Percentiles rank a stretch among this genome's conserved stretches.
phyloP scores from a whole-genome alignment of 495 filamentous ascomycete genomes.

The Penicillium subrubescens region DNA sequence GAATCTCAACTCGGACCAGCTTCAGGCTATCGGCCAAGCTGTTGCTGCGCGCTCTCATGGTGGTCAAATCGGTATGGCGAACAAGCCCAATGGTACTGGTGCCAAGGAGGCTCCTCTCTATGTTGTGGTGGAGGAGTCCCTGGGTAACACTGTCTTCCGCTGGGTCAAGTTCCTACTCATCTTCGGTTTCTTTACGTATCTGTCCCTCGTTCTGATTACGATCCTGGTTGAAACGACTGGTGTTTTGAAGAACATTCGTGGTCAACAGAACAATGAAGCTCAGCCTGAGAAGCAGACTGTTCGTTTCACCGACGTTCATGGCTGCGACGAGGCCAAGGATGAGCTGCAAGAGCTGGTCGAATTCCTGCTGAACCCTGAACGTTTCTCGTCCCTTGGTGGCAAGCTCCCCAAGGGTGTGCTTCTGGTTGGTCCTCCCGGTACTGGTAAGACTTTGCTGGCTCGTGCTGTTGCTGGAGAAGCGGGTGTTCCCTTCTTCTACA shows the following conservation, averaged over 20 bases:
- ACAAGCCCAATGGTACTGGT: slow-evolving; percentile 57
- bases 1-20: slow-evolving; percentile 59
- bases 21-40: slow-evolving; percentile 86
- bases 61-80: slow-evolving; percentile 55
- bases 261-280: slow-evolving; percentile 73
- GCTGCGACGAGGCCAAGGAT: slow-evolving; percentile 97
- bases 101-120: slow-evolving; percentile 81
- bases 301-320: slow-evolving; percentile 92
- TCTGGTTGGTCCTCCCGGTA: slow-evolving; percentile 93
- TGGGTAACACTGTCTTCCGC: slow-evolving; percentile 76
- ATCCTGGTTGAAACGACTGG: slow-evolving; percentile 78
- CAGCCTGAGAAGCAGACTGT: slow-evolving; percentile 87
- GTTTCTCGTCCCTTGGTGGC: slow-evolving; percentile 88
- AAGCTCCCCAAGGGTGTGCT: slow-evolving; percentile 97
- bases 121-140: slow-evolving; percentile 93
- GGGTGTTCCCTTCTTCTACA: slow-evolving; percentile 98
- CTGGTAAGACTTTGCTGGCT: slow-evolving; percentile 96
- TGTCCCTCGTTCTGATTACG: slow-evolving; percentile 72
- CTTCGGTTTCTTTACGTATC: slow-evolving; percentile 74
- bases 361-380: slow-evolving; percentile 88
- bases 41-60: slow-evolving; percentile 75
- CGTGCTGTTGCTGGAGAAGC: slow-evolving; percentile 96
- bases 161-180: slow-evolving; percentile 85
- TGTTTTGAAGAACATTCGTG: slow-evolving; percentile 74
- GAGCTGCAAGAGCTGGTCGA: slow-evolving; percentile 96